Base-by-base conservation (phyloP, 768 basidiomycete species). In the Fomitopsis serialis region DNA sequence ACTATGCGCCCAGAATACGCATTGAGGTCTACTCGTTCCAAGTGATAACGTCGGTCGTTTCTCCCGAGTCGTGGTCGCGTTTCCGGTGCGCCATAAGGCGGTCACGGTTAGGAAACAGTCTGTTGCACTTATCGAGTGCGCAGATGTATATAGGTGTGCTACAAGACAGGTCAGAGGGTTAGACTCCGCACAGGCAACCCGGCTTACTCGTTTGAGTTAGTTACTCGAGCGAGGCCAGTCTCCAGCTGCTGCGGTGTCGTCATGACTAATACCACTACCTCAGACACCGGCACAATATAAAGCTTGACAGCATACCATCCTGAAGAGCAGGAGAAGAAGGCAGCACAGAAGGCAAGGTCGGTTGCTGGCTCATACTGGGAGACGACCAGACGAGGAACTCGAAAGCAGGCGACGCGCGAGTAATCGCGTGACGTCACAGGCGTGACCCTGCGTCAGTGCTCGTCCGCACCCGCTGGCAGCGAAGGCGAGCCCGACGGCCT, bases 111-210 rank as follows among this genome's bases (percentile, higher is more conserved):
- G 85, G 88, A 62, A 86, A 89, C 40, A 92, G 72, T 24, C 87
- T 82, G 63, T 78, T 77, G 65, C 89, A 92, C 48, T 78, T 84
- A 82, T 78, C 68, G 34, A 86, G 71, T 3, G 76, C 84, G 60
- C 89, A 92, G 52, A 92, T 89, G 64, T 80, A 89, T n/a, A 92
- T 86, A 0, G 87, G 82, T 2, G 88, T 90, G 57, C 89, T 91
- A 54, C 5, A 22, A 46, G 7, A 36, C 25, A 29, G n/a, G 44
- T 19, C 36, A 29, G 21, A 9, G 27, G 17, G 0, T 40, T 40
- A 47, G 3, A 32, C 42, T 13, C 7, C 23, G 22, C 21, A 15
- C 3, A 27, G n/a, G 17, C 19, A 5, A 37, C 11, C 42, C 22
- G n/a, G 73, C 83, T 48, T 62, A 89, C 89, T 86, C 80, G 48